These are phyloP conservation scores for Lachnellula cervina DNA, from an alignment of 2,329 filamentous ascomycete genomes.

Conservation along the genomic window DNA sequence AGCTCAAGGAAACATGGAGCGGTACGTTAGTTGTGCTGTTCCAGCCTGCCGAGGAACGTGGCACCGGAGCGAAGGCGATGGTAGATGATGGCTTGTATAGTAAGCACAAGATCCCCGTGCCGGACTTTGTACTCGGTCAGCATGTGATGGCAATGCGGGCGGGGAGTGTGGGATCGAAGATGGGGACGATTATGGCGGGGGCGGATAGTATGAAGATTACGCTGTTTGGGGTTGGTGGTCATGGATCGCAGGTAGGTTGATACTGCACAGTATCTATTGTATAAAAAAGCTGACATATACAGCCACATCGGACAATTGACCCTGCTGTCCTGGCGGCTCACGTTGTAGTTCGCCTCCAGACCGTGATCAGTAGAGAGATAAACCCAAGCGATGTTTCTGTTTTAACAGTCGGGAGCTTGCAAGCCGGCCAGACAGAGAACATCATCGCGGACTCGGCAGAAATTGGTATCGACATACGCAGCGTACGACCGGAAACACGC, in stretches of 20 bases:
- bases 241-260: slow-evolving; percentile 27
- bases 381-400: slow-evolving; percentile 38
- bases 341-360: slow-evolving; percentile 38
- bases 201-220: slow-evolving; percentile 36
- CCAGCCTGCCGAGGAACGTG: slow-evolving; percentile 63
- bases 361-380: slow-evolving; percentile 37
- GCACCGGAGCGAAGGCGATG: slow-evolving; percentile 59
- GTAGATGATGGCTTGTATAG: slow-evolving; percentile 53
- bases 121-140: slow-evolving; percentile 50
- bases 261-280: neutral
- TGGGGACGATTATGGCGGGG: slow-evolving; percentile 33
- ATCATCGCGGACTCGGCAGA: slow-evolving; percentile 40
- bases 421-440: slow-evolving; percentile 40
- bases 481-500: slow-evolving; percentile 31
- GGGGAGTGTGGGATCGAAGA: slow-evolving; percentile 32
- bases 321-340: slow-evolving; percentile 41
- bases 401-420: slow-evolving; percentile 40
- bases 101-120: slow-evolving; percentile 43
- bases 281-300: neutral
- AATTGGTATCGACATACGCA: slow-evolving; percentile 40
- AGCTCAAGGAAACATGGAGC: slow-evolving; percentile 43
- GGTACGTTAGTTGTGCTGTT: slow-evolving; percentile 61
- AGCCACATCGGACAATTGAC: slow-evolving; percentile 42
- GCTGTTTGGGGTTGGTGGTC: slow-evolving; percentile 40
- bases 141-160: slow-evolving; percentile 44